Evolutionary conservation across 148 eudicot species (phyloP), one percentile per base, ranked within the genome.

Genomic region (Bassia scoparia): DNA sequence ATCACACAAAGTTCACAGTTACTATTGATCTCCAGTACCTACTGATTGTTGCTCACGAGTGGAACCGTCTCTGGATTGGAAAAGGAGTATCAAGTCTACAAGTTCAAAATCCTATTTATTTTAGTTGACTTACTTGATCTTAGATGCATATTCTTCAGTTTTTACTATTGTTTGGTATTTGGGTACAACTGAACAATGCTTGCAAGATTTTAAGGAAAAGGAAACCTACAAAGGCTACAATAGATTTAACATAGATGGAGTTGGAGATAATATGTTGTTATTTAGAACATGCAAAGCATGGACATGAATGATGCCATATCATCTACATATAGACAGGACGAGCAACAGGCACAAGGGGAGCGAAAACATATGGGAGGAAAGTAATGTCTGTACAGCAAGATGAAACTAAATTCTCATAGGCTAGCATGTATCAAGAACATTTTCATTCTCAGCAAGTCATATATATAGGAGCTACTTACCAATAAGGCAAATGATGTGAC

Each of bases 401-500:
- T 71, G 30, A 29, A 69, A 69, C 34, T 7, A 34, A 7, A 26
- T 34, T 7, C 46, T 73, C 34, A 68, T n/a, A 58, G 17, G 37
- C 17, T 43, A 70, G 26, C 54, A 54, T 2, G 17, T 43, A 61
- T 26, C 58, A 44, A 67, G 23, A 31, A 24, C 54, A 24, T 48
- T 68, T 49, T 14, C 23, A 35, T 26, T 46, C 43, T 65, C 31
- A 66, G 17, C 4, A 18, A 29, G 52, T 18, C 30, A 29, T 50
- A 26, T 68, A 52, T 13, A 59, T 68, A 27, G 31, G 48, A 71
- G 24, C 20, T 65, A 20, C 65, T 62, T 89, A 93, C 98, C 92
- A 88, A 69, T 58, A 91, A 54, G 68, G 91, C 97, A 83, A 88
- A 91, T 69, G 96, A 88, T 54, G 93, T 73, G 65, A 94, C 89